phyloP scores from a whole-genome alignment of 2,329 filamentous ascomycete genomes.

The Fusarium miscanthi region DNA sequence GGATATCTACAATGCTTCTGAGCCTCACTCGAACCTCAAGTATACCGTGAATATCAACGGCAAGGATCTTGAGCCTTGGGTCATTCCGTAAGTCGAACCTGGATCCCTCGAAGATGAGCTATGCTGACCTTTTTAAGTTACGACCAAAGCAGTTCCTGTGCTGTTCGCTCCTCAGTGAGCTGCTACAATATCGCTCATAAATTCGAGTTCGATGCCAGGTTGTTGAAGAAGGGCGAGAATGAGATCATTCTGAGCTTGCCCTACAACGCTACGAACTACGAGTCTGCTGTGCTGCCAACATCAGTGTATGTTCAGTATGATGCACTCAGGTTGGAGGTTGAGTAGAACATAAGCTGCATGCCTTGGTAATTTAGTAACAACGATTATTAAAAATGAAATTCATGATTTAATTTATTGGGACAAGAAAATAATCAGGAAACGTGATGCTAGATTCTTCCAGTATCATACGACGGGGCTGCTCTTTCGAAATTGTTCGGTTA shows the following conservation, averaged over 20 bases:
- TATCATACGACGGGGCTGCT: slow-evolving; percentile 19
- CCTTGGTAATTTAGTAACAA: neutral
- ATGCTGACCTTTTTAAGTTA: slow-evolving; percentile 30
- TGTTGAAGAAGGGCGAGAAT: slow-evolving; percentile 65
- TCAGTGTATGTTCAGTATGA: slow-evolving; percentile 74
- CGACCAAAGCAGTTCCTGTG: slow-evolving; percentile 61
- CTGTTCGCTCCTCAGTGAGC: slow-evolving; percentile 67
- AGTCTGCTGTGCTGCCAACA: slow-evolving; percentile 65
- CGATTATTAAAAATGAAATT: neutral
- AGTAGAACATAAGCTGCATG: slow-evolving; percentile 22
- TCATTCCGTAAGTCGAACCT: slow-evolving; percentile 60
- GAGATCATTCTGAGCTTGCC: slow-evolving; percentile 68
- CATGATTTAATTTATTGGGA: neutral
- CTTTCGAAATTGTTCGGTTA: neutral
- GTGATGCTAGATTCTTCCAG: neutral
- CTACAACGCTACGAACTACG: slow-evolving; percentile 67
- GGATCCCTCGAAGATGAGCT: no score
- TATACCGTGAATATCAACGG: slow-evolving; percentile 58
- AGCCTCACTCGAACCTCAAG: slow-evolving; percentile 64
- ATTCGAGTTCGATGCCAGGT: slow-evolving; percentile 63
- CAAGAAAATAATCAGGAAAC: slow-evolving; percentile 16
- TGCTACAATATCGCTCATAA: slow-evolving; percentile 72
- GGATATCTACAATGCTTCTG: slow-evolving; percentile 63
- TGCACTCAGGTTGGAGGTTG: slow-evolving; percentile 68
- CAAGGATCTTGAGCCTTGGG: slow-evolving; percentile 61